phyloP scores from a whole-genome alignment of 257 asterid species.

The Solanum chmielewskii region DNA sequence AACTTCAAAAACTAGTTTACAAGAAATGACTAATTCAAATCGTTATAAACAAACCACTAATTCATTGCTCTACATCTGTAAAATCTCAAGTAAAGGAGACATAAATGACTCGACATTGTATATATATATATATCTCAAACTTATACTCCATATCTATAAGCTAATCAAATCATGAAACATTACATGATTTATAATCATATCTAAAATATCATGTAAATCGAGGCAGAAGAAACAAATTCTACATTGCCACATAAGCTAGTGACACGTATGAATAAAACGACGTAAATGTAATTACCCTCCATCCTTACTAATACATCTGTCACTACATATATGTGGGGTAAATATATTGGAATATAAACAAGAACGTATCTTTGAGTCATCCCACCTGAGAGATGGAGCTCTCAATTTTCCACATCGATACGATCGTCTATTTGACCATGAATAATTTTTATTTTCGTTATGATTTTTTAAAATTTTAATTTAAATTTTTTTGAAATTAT shows the following conservation, averaged over 20 bases:
- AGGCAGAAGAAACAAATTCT: neutral
- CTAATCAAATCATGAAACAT: neutral
- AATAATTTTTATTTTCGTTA: neutral
- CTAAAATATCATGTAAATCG: neutral
- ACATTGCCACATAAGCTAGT: neutral
- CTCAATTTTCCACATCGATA: constrained; percentile 20
- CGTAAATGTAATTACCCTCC: neutral
- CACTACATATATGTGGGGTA: neutral
- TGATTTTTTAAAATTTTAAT: too few species aligned
- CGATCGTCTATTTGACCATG: neutral
- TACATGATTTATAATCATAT: neutral
- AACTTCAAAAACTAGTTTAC: neutral
- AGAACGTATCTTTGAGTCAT: constrained; percentile 40
- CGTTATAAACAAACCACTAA: neutral
- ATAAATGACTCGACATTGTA: neutral
- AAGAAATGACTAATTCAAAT: neutral
- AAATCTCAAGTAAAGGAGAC: neutral
- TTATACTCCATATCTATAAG: neutral
- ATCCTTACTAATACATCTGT: neutral
- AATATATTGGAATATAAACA: neutral
- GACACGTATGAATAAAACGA: neutral
- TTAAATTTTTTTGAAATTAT: too few species aligned
- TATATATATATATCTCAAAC: too few species aligned
- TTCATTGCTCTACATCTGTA: too few species aligned
- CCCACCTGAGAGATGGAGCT: constrained; percentile 24